Evolutionary conservation across 176 grass and related monocot genomes (phyloP).

Genomic region (Juncus effusus): DNA sequence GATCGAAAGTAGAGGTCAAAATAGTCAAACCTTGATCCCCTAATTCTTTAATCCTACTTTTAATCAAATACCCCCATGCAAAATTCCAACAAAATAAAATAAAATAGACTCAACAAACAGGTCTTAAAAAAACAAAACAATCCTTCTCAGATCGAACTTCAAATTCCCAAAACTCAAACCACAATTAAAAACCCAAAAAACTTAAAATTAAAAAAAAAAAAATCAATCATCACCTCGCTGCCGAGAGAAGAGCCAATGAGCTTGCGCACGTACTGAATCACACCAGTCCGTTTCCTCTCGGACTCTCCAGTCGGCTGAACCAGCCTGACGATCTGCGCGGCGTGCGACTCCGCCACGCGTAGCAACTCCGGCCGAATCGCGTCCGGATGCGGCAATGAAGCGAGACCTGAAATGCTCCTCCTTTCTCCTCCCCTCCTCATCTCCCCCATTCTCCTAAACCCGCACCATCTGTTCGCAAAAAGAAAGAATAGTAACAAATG

Average conservation of each 20-base stretch:
- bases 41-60: constrained; percentile 20
- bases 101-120: constrained; percentile 2
- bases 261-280: constrained; percentile 49
- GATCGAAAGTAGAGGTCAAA: constrained; percentile 3
- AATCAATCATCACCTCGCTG: constrained; percentile 41
- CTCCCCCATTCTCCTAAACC: constrained; percentile 20
- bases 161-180: not conserved
- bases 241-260: constrained; percentile 51
- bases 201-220: too few species aligned
- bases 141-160: not conserved
- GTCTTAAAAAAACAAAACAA: constrained; percentile 14
- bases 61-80: constrained; percentile 16
- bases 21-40: constrained; percentile 15
- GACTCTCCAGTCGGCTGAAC: constrained; percentile 63
- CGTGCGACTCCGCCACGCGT: constrained; percentile 34
- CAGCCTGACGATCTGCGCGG: constrained; percentile 43
- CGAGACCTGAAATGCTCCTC: not conserved
- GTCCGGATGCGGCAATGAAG: constrained; percentile 15
- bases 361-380: constrained; percentile 22
- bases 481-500: not conserved
- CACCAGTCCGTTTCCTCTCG: constrained; percentile 36
- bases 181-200: constrained; percentile 1
- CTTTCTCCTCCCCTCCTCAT: constrained; percentile 9
- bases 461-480: constrained; percentile 5
- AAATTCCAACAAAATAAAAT: constrained; percentile 1